These are phyloP conservation scores for Globisporangium canariense DNA, from an alignment of 352 stramenopile genomes.

Conservation along the genomic window DNA sequence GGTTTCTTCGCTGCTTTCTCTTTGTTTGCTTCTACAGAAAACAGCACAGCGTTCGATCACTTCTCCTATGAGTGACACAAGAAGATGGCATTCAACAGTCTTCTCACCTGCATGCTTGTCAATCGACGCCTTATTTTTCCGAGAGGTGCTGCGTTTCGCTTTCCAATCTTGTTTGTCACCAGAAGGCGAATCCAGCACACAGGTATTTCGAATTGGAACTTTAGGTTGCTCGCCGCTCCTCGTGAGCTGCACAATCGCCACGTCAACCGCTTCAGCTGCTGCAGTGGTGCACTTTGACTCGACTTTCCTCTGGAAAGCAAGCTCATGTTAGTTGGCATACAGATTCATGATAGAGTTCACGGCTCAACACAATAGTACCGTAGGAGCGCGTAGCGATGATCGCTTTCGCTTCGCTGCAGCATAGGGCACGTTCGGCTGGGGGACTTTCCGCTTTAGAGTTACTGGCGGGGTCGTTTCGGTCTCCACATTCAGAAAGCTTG, in stretches of 20 bases:
- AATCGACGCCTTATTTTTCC: neutral
- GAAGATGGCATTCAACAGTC: neutral
- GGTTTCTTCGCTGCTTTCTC: neutral
- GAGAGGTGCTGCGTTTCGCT: neutral
- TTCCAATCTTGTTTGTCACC: neutral
- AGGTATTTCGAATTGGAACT: slow-evolving; percentile 3
- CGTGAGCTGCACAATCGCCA: neutral
- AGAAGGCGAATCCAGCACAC: slow-evolving; percentile 2
- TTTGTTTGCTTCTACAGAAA: neutral
- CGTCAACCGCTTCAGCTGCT: neutral
- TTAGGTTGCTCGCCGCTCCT: neutral
- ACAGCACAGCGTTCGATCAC: neutral
- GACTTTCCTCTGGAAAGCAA: neutral
- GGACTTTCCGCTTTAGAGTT: neutral
- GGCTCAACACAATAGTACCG: neutral
- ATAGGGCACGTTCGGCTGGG: neutral
- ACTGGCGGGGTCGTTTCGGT: neutral
- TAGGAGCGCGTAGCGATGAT: neutral
- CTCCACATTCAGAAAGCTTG: neutral
- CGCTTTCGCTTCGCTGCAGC: slow-evolving; percentile 3
- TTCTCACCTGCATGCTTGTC: neutral
- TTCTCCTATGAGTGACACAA: neutral
- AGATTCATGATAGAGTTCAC: neutral
- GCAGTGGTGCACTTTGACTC: neutral
- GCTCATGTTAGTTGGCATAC: neutral